Evolutionary conservation across 192 early-diverging fungal genomes (phyloP), one percentile per base, ranked within the genome.

Genomic region (Obelidium mucronatum): DNA sequence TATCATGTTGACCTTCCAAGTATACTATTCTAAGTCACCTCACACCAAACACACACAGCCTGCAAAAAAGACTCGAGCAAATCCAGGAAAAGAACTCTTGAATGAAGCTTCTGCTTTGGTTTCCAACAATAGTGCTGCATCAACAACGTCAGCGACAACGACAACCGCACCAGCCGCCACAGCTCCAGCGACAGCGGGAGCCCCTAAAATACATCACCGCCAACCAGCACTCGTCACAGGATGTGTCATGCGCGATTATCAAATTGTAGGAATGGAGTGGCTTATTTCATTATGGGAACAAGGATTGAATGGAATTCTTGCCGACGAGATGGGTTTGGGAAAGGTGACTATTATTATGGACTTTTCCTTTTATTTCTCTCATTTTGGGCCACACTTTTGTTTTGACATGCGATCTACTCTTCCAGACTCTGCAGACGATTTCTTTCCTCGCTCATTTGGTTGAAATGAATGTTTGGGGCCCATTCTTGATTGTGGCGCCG

Each of bases 181-280:
- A 3, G 63, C 61, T 26, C 24, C 69, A 22, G 33, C 52, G 1
- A 2, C 54, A 28, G 26, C 66, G 17, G 31, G 39, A 17, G 48
- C 53, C 1, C 58, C 53, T 28, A 48, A 42, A 54, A 51, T 64
- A 22, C 42, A 24, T 30, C 51, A 70, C 4, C 54, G 78, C 26
- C 81, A 83, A 56, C 80, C 84, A 2, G 22, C 40, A 5, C 67
- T 82, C 28, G 55, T 84, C 4, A 81, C 81, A 2, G 82, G 78
- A 2, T 80, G 79, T 37, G 72, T 62, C 31, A 85, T 99, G 82
- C 89, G 94, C 30, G 94, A 97, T 48, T 98, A 98, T 82, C 97
- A 99, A 81, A 78, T 97, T 52, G 93, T 92, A 1, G 97, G 97
- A 60, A 90, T 97, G 72, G 95, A 97, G 78, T 99, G 97, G 97